phyloP scores from a whole-genome alignment of 2,329 filamentous ascomycete genomes.

The Nigrospora oryzae region DNA sequence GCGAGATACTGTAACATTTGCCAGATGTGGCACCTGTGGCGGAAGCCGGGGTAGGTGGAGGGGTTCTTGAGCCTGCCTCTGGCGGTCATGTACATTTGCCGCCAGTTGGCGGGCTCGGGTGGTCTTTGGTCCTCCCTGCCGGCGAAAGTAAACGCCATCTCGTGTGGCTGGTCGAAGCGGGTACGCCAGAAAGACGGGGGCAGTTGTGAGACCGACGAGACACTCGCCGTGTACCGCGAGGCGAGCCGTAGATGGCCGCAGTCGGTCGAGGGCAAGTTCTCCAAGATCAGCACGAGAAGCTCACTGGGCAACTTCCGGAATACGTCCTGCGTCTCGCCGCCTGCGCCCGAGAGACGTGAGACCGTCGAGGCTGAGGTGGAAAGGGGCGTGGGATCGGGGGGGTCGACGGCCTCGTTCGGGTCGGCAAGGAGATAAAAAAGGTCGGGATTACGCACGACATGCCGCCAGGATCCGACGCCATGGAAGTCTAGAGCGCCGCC shows the following conservation, averaged over 20 bases:
- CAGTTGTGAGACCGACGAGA: slow-evolving; percentile 6
- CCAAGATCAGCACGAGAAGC: slow-evolving; percentile 9
- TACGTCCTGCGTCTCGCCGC: slow-evolving; percentile 1
- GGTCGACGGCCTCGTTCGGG: slow-evolving; percentile 8
- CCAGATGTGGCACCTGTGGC: slow-evolving; percentile 11
- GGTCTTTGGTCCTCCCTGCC: slow-evolving; percentile 4
- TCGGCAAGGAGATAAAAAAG: slow-evolving; percentile 9
- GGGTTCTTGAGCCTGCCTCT: slow-evolving; percentile 7
- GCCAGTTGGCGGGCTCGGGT: slow-evolving; percentile 8
- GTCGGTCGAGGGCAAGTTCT: slow-evolving; percentile 6
- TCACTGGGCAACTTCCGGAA: slow-evolving; percentile 11
- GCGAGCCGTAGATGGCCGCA: slow-evolving; percentile 9
- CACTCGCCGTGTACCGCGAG: slow-evolving; percentile 8
- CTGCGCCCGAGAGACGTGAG: neutral
- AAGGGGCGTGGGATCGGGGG: slow-evolving; percentile 5
- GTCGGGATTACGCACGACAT: slow-evolving; percentile 3
- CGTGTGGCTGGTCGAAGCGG: slow-evolving; percentile 8
- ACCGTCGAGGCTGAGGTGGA: neutral
- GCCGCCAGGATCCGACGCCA: slow-evolving; percentile 2
- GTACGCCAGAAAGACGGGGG: slow-evolving; percentile 12
- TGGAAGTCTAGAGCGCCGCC: slow-evolving; percentile 6
- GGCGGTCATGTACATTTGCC: slow-evolving; percentile 8
- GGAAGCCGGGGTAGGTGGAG: slow-evolving; percentile 8
- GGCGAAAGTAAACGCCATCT: slow-evolving; percentile 14
- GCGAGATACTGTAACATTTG: slow-evolving; percentile 6